Evolutionary conservation across 2,329 filamentous ascomycete species (phyloP).

Genomic region (Leptographium procerum): DNA sequence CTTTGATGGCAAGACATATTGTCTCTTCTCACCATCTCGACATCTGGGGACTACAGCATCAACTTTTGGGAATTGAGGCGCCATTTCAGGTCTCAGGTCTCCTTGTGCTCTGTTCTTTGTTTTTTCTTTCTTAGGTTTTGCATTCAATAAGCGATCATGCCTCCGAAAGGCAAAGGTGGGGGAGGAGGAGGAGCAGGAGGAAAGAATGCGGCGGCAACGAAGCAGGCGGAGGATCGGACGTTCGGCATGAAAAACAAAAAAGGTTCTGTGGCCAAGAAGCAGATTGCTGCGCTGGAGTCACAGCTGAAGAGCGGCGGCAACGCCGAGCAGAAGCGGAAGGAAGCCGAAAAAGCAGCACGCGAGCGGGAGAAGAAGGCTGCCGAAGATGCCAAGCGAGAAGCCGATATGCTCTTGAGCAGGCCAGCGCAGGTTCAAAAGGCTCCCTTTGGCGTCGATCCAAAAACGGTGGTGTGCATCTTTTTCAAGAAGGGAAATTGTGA

Average conservation of each 20-base stretch:
- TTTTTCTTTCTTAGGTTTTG: not conserved
- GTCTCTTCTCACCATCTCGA: not conserved
- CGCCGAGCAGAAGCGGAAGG: slow-evolving; percentile 78
- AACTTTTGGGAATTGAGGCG: not conserved
- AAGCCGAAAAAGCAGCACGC: slow-evolving; percentile 52
- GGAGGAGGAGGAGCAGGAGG: slow-evolving; percentile 29
- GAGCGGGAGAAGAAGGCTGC: slow-evolving; percentile 87
- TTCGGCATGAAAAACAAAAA: slow-evolving; percentile 99
- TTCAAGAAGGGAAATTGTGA: slow-evolving; percentile 97
- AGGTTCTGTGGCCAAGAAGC: slow-evolving; percentile 77
- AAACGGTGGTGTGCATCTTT: slow-evolving; percentile 93
- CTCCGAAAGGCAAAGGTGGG: slow-evolving; percentile 51
- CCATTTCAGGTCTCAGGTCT: not conserved
- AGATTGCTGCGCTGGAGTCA: slow-evolving; percentile 73
- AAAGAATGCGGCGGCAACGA: slow-evolving; percentile 45
- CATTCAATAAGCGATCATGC: slow-evolving; percentile 43
- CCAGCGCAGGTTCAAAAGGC: slow-evolving; percentile 96
- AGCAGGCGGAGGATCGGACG: slow-evolving; percentile 81
- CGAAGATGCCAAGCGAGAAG: slow-evolving; percentile 72
- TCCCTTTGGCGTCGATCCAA: slow-evolving; percentile 93
- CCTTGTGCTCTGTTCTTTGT: not conserved
- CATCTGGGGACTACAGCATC: not conserved
- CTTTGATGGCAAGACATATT: not conserved
- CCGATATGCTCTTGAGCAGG: slow-evolving; percentile 73
- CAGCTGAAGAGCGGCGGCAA: slow-evolving; percentile 63